Conservation (phyloP, 371 early-diverging fungal species). For the Chytridium lagenaria region DNA sequence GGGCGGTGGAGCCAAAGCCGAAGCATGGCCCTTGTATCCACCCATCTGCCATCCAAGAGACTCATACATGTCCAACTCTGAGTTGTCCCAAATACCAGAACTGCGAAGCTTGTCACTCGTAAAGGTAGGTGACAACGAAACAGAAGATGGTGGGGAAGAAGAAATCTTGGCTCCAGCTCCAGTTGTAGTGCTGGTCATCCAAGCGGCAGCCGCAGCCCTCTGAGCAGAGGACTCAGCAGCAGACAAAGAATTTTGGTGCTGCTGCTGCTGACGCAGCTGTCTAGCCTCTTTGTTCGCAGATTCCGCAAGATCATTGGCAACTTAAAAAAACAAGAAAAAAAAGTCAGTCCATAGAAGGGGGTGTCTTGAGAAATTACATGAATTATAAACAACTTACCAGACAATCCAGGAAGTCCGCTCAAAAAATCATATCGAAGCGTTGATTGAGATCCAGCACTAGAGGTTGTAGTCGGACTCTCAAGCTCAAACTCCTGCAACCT, state of each 20-base stretch:
- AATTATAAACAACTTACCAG: neutral
- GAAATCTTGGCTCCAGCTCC: neutral
- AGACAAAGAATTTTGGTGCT: neutral
- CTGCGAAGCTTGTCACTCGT: neutral
- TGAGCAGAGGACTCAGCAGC: neutral
- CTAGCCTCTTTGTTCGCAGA: neutral
- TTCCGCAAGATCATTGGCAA: neutral
- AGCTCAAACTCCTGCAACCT: neutral
- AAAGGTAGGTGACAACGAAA: neutral
- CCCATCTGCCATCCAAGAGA: neutral
- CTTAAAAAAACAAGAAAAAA: neutral
- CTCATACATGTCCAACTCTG: neutral
- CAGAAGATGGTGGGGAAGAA: neutral
- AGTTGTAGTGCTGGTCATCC: neutral
- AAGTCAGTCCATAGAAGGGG: neutral
- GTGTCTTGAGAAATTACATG: too few species aligned
- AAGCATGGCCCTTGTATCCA: neutral
- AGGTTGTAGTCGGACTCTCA: neutral
- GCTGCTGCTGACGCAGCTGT: neutral
- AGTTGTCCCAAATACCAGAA: neutral
- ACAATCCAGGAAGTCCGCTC: neutral
- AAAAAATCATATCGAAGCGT: neutral
- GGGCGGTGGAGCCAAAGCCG: conserved; percentile 13
- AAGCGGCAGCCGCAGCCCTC: neutral
- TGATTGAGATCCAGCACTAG: neutral